Evolutionary conservation across 306 rosid species (phyloP).

Genomic region (Gynostemma pentaphyllum): DNA sequence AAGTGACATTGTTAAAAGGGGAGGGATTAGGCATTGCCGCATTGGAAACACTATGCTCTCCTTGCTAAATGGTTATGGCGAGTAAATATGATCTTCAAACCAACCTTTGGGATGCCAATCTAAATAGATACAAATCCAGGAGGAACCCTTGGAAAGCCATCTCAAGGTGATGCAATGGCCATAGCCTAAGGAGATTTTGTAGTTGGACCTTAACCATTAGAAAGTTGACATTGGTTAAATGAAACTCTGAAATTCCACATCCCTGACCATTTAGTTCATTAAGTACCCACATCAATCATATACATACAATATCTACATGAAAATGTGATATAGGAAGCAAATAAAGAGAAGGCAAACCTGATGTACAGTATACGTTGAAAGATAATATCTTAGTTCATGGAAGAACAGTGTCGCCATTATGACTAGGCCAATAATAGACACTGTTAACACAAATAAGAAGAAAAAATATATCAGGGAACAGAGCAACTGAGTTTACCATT

Average conservation of each 20-base stretch:
- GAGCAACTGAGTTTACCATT: background rate
- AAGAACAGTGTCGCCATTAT: conserved; percentile 75
- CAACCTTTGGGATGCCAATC: too few species aligned
- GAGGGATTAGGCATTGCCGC: too few species aligned
- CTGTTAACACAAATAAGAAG: conserved; percentile 23
- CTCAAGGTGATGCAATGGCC: too few species aligned
- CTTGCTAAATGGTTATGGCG: too few species aligned
- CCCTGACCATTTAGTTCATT: background rate
- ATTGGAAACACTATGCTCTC: too few species aligned
- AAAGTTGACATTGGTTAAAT: background rate
- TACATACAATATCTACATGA: background rate
- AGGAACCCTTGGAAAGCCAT: too few species aligned
- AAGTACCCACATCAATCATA: background rate
- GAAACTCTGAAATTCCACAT: background rate
- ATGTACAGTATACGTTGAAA: conserved; percentile 68
- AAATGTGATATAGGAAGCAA: background rate
- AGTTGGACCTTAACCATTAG: too few species aligned
- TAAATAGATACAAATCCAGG: too few species aligned
- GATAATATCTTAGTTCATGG: conserved; percentile 89
- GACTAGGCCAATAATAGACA: conserved; percentile 58
- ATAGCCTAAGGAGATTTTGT: too few species aligned
- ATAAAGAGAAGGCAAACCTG: conserved; percentile 38
- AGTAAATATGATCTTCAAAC: too few species aligned
- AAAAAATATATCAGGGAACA: background rate
- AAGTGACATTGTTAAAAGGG: too few species aligned